These are phyloP conservation scores for Quercus phellos DNA, from an alignment of 331 rosid species.

Conservation along the genomic window DNA sequence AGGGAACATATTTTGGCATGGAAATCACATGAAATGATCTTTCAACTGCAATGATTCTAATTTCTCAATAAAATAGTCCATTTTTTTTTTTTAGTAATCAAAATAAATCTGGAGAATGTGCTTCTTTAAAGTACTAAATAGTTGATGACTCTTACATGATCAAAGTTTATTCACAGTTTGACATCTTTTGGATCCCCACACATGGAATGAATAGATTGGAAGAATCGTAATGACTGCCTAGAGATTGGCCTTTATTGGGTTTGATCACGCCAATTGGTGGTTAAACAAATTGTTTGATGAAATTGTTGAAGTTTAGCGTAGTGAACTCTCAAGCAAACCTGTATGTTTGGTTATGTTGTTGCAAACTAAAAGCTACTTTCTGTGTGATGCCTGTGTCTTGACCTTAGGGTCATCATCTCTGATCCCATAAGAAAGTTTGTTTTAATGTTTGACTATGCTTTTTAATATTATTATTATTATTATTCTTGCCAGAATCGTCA, in stretches of 20 bases:
- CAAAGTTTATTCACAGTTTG: not conserved
- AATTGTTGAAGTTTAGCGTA: not conserved
- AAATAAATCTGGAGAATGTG: not conserved
- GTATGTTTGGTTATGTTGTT: not conserved
- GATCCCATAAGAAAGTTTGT: not conserved
- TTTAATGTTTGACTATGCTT: not conserved
- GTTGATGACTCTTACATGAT: not conserved
- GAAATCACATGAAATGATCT: not conserved
- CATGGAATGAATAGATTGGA: not conserved
- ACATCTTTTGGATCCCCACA: not conserved
- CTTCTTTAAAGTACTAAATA: not conserved
- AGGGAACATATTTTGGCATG: not conserved
- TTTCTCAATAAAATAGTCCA: not conserved
- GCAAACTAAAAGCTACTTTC: not conserved
- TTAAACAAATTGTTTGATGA: not conserved
- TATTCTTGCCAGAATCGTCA: constrained; percentile 71
- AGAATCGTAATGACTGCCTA: not conserved
- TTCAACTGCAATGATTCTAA: not conserved
- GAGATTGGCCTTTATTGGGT: too few species aligned
- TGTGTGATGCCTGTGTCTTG: not conserved
- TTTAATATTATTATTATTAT: constrained; percentile 4
- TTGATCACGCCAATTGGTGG: not conserved
- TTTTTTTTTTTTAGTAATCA: too few species aligned
- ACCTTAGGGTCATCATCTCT: not conserved
- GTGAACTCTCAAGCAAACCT: not conserved